phyloP scores from a whole-genome alignment of 2,329 filamentous ascomycete genomes.

The Pseudocercospora musae region DNA sequence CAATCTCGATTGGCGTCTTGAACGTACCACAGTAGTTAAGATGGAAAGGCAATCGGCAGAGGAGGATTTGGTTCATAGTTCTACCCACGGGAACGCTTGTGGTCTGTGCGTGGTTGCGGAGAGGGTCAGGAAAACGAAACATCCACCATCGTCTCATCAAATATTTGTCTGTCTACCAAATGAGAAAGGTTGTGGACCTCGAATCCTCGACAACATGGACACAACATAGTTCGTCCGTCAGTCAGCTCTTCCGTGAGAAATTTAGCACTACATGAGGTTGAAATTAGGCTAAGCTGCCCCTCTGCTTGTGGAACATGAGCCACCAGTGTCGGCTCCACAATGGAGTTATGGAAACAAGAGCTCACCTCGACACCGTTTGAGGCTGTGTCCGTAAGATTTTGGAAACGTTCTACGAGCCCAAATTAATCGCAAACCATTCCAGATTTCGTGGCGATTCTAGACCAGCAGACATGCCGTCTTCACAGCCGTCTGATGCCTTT shows the following conservation, averaged over 20 bases:
- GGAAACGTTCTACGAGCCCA: neutral
- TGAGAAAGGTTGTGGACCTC: neutral
- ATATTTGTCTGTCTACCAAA: no score
- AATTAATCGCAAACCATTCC: neutral
- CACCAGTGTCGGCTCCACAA: slow-evolving; percentile 11
- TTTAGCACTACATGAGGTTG: neutral
- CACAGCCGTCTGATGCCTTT: slow-evolving; percentile 42
- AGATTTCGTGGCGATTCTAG: neutral
- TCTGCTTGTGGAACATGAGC: slow-evolving; percentile 3
- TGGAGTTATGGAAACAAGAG: slow-evolving; percentile 1
- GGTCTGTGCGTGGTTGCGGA: neutral
- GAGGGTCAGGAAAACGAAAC: neutral
- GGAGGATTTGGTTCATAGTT: neutral
- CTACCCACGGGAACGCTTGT: neutral
- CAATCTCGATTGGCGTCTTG: neutral
- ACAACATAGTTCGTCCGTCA: neutral
- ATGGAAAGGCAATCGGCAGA: neutral
- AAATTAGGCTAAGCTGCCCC: slow-evolving; percentile 14
- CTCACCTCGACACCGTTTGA: neutral
- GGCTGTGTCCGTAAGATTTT: neutral
- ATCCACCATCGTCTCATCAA: no score
- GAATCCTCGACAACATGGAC: neutral
- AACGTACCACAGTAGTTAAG: neutral
- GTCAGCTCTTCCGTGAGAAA: neutral
- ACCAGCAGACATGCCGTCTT: slow-evolving; percentile 19